Evolutionary conservation across 2,329 filamentous ascomycete species (phyloP).

Genomic region (Bretziella fagacearum): DNA sequence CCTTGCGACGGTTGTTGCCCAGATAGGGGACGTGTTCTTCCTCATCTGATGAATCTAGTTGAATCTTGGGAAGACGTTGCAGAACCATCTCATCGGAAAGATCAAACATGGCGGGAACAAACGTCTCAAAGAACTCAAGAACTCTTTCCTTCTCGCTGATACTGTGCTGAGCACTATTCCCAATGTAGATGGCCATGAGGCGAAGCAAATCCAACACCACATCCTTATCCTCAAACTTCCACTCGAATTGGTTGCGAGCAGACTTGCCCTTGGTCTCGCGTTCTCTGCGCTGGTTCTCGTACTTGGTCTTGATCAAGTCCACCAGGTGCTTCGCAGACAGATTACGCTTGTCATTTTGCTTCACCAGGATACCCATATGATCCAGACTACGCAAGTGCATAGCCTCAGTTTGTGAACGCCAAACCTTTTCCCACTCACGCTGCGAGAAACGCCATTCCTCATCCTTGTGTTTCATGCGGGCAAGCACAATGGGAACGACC

Average conservation of each 20-base stretch:
- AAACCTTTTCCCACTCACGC: slow-evolving; percentile 98
- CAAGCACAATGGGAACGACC: slow-evolving; percentile 76
- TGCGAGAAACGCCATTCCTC: slow-evolving; percentile 96
- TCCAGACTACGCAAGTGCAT: slow-evolving; percentile 95
- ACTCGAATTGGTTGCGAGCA: slow-evolving; percentile 56
- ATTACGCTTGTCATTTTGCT: slow-evolving; percentile 76
- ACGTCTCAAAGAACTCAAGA: slow-evolving; percentile 57
- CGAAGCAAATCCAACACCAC: slow-evolving; percentile 47
- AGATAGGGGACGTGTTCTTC: slow-evolving; percentile 54
- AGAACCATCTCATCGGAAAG: slow-evolving; percentile 53
- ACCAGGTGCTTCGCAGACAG: slow-evolving; percentile 82
- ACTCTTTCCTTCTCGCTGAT: slow-evolving; percentile 57
- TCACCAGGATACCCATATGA: slow-evolving; percentile 85
- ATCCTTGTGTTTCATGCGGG: slow-evolving; percentile 83
- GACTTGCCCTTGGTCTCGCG: slow-evolving; percentile 44
- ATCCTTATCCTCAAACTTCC: slow-evolving; percentile 54
- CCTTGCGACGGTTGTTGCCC: slow-evolving; percentile 46
- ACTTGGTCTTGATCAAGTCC: slow-evolving; percentile 78
- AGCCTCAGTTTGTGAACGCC: slow-evolving; percentile 86
- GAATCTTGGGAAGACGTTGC: slow-evolving; percentile 49
- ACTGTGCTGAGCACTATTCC: slow-evolving; percentile 54
- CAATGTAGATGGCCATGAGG: slow-evolving; percentile 46
- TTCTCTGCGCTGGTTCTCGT: slow-evolving; percentile 72
- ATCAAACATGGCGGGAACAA: slow-evolving; percentile 61
- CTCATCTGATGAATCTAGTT: slow-evolving; percentile 56